Evolutionary conservation across 257 asterid genomes (phyloP), one percentile per base, ranked within the genome.

Genomic region (Thymus quinquecostatus): DNA sequence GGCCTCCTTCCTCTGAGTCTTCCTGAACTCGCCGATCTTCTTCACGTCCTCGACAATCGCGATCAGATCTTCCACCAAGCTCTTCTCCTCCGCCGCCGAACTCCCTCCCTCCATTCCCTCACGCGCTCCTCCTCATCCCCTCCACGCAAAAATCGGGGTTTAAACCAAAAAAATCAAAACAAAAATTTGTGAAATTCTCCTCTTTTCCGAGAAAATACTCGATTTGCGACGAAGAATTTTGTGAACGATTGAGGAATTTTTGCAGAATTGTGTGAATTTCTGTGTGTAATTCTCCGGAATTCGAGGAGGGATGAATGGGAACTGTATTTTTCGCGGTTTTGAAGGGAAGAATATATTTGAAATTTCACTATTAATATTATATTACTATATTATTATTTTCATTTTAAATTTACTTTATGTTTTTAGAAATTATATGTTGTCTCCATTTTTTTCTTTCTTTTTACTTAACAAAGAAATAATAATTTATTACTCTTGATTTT

Each of bases 1-100:
- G 74, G 93, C 82, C 68, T 94, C 97, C 72, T 84, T 91, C 71
- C 85, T 81, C 48, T 91, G 97, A 8, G 92, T 91, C 70, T 53
- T 84, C 63, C 97, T 79, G 76, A 72, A 91, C 64, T 89, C 96
- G 1, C 87, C 89, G 34, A 89, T 79, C 13, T 79, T 77, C 58
- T 78, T 84, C 33, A 85, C 79, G 2, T 72, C 73, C 12, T 91
- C 90, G 40, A 91, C 58, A 12, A 83, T 72, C 32, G 68, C 86
- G 32, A 87, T 82, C 28, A 83, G 71, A 43, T 91, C 90, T 27
- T 82, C 84, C n/a, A 82, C 84, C 78, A 82, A 69, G 51, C 59
- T 64, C 4, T 78, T 64, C 4, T 78, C 73, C 56, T 78, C 85
- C 54, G 72, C 66, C 51, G 76, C 73, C 29, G 81, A 61, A 30